These are phyloP conservation scores for Plasmodium ovale DNA, from an alignment of 169 alveolate species.

Conservation along the genomic window DNA sequence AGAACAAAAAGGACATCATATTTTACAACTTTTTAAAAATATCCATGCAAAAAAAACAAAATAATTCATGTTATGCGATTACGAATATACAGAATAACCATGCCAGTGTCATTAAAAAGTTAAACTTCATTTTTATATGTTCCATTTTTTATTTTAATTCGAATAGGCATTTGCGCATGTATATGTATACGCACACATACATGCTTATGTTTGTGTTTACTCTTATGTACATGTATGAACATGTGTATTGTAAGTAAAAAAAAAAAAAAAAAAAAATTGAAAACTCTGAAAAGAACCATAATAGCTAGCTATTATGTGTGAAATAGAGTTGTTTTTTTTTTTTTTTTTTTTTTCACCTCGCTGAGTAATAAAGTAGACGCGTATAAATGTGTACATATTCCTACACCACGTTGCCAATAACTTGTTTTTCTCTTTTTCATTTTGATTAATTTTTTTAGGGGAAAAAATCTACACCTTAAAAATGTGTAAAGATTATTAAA, in stretches of 20 bases:
- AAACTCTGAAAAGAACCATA: constrained; percentile 3
- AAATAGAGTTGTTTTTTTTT: constrained; percentile 4
- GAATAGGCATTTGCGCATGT: neutral
- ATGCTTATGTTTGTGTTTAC: too few relatives aligned
- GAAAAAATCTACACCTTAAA: constrained; percentile 2
- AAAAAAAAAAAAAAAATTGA: constrained; percentile 25
- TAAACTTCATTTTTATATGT: neutral
- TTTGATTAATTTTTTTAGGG: neutral
- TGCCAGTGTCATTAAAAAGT: neutral
- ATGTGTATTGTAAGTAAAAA: neutral
- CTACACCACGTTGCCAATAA: neutral
- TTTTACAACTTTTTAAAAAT: constrained; percentile 38
- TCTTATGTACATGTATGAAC: constrained; percentile 12
- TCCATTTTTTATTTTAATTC: neutral
- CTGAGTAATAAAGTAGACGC: neutral
- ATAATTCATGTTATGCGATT: constrained; percentile 1
- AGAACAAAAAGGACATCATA: constrained; percentile 27
- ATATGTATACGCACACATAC: neutral
- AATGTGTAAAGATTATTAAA: neutral
- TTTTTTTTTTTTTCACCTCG: constrained; percentile 11
- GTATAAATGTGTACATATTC: neutral
- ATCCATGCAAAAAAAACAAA: neutral
- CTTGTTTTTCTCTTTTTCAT: neutral
- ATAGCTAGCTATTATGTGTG: constrained; percentile 41
- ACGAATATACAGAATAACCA: neutral